Evolutionary conservation across 208 protist genomes (phyloP).

Genomic region (Trichomonas tenax): DNA sequence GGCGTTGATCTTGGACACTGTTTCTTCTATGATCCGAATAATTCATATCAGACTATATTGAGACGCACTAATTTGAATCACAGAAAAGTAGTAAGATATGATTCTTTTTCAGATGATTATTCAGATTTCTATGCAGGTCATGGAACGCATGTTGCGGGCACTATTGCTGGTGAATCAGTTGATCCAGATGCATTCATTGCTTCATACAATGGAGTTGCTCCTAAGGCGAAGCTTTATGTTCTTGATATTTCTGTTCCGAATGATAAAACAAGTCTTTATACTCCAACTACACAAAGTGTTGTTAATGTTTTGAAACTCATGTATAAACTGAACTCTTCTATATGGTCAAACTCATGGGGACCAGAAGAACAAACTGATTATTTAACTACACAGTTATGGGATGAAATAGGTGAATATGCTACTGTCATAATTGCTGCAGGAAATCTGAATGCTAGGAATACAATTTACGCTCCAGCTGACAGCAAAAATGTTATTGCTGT

Average conservation of each 20-base stretch:
- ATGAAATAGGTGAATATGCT: background rate
- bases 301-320: background rate
- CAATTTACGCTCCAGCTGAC: background rate
- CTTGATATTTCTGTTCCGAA: background rate
- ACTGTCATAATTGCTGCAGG: background rate
- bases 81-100: background rate
- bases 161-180: conserved; percentile 12
- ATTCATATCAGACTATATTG: background rate
- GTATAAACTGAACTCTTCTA: background rate
- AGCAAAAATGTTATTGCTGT: conserved; percentile 20
- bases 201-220: background rate
- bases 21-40: background rate
- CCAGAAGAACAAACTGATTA: background rate
- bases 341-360: background rate
- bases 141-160: conserved; percentile 25
- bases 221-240: background rate
- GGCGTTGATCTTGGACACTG: background rate
- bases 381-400: background rate
- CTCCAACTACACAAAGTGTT: background rate
- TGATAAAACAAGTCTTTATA: background rate
- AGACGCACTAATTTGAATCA: background rate
- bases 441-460: background rate
- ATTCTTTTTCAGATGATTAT: background rate
- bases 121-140: background rate
- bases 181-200: background rate